phyloP scores from a whole-genome alignment of 352 stramenopile species.

The Elongisporangium senticosum region DNA sequence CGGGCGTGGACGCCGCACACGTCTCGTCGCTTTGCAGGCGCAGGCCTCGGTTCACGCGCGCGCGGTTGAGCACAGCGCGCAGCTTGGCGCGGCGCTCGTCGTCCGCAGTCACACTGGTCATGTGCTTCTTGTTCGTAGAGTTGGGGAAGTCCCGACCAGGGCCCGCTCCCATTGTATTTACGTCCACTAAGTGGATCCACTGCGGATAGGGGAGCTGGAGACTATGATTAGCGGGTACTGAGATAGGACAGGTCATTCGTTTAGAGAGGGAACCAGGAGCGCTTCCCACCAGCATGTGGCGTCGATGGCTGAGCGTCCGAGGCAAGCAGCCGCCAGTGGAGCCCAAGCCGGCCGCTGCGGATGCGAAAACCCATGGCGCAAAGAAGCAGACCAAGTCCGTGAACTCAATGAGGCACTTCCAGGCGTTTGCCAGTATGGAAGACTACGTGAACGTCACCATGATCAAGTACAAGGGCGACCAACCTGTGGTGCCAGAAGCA shows the following conservation, averaged over 20 bases:
- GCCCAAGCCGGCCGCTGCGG: background rate
- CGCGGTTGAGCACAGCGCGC: constrained; percentile 35
- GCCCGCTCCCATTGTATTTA: background rate
- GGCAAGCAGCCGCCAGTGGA: background rate
- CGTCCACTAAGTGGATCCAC: background rate
- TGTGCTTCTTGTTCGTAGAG: background rate
- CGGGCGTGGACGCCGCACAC: constrained; percentile 2
- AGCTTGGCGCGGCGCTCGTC: constrained; percentile 20
- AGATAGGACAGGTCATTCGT: background rate
- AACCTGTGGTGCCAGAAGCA: background rate
- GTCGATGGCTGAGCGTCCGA: background rate
- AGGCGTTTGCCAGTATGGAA: constrained; percentile 59
- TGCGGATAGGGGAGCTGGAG: background rate
- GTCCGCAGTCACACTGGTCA: background rate
- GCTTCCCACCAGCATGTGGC: background rate
- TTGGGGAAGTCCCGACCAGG: background rate
- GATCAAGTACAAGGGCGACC: constrained; percentile 49
- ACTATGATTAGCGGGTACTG: background rate
- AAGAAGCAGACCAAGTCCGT: background rate
- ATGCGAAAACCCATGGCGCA: background rate
- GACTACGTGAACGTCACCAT: constrained; percentile 66
- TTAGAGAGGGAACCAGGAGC: background rate
- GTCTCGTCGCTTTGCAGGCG: background rate
- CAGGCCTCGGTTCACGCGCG: constrained; percentile 18
- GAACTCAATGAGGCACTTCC: constrained; percentile 51